phyloP scores from a whole-genome alignment of 2,329 filamentous ascomycete genomes.

The Trichoderma citrinoviride region DNA sequence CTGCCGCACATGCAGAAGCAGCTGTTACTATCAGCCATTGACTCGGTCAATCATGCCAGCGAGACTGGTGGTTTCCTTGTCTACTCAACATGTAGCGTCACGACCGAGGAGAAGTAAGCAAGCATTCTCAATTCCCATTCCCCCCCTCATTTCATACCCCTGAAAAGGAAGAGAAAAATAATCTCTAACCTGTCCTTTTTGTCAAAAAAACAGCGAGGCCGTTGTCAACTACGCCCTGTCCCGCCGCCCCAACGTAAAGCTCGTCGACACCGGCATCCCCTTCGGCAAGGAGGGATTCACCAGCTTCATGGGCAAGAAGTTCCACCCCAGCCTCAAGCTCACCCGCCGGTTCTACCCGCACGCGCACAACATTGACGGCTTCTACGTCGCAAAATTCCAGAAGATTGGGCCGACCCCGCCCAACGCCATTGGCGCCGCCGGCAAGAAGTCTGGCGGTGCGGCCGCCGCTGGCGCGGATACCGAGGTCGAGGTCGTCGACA shows the following conservation, averaged over 20 bases:
- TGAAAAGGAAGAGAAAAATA: neutral
- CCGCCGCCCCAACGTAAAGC: conserved; percentile 87
- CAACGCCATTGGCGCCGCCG: conserved; percentile 38
- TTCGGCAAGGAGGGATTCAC: conserved; percentile 95
- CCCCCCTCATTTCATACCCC: neutral
- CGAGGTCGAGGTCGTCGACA: conserved; percentile 57
- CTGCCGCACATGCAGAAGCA: conserved; percentile 95
- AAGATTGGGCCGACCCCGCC: conserved; percentile 77
- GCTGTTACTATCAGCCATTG: conserved; percentile 86
- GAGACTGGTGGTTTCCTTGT: conserved; percentile 95
- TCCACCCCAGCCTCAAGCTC: conserved; percentile 79
- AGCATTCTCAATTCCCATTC: neutral
- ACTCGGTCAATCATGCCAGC: conserved; percentile 86
- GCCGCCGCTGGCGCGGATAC: conserved; percentile 23
- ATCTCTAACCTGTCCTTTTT: neutral
- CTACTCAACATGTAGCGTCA: conserved; percentile 95
- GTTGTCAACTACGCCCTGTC: conserved; percentile 92
- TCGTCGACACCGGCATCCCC: conserved; percentile 84
- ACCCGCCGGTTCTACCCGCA: conserved; percentile 88
- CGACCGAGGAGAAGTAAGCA: conserved; percentile 71
- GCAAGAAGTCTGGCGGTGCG: conserved; percentile 33
- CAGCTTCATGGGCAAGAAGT: conserved; percentile 85
- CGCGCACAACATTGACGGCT: conserved; percentile 92
- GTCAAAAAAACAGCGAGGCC: conserved; percentile 54
- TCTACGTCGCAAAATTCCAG: conserved; percentile 97